Evolutionary conservation across 2,329 filamentous ascomycete species (phyloP).

Genomic region (Colletotrichum sojae): DNA sequence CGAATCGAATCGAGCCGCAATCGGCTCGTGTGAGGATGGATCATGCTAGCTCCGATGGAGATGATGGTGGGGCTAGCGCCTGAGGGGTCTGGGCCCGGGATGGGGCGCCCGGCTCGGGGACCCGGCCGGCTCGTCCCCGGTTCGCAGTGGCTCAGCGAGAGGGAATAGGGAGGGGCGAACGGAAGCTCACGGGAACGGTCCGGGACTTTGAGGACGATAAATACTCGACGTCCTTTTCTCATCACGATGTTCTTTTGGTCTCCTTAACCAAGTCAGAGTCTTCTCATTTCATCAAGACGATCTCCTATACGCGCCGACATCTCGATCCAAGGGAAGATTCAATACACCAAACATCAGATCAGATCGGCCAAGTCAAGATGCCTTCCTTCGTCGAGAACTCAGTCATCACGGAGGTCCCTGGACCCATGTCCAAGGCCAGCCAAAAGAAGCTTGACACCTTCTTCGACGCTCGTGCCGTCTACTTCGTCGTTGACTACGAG

Average conservation of each 20-base stretch:
- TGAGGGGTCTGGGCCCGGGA: slow-evolving; percentile 26
- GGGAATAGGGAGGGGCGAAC: slow-evolving; percentile 6
- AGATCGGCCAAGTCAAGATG: slow-evolving; percentile 45
- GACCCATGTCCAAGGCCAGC: slow-evolving; percentile 56
- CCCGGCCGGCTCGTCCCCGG: slow-evolving; percentile 37
- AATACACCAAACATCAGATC: background rate
- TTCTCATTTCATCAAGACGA: background rate
- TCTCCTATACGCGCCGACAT: background rate
- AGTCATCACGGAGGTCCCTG: slow-evolving; percentile 56
- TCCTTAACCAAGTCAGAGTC: background rate
- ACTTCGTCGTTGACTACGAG: slow-evolving; percentile 67
- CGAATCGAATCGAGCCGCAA: slow-evolving; percentile 7
- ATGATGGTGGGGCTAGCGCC: slow-evolving; percentile 14
- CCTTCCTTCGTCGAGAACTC: slow-evolving; percentile 51
- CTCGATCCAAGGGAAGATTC: background rate
- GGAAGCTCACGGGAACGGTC: slow-evolving; percentile 7
- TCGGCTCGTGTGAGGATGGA: slow-evolving; percentile 10
- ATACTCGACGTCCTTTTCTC: slow-evolving; percentile 20
- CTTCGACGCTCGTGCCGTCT: slow-evolving; percentile 66
- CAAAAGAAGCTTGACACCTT: slow-evolving; percentile 61
- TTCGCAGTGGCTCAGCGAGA: background rate
- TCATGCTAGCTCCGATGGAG: slow-evolving; percentile 28
- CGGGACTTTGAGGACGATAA: slow-evolving; percentile 19
- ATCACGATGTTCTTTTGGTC: background rate
- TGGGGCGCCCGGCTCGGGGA: slow-evolving; percentile 35